Evolutionary conservation across 345 rosid genomes (phyloP), one percentile per base, ranked within the genome.

Genomic region (Lumnitzera littorea): DNA sequence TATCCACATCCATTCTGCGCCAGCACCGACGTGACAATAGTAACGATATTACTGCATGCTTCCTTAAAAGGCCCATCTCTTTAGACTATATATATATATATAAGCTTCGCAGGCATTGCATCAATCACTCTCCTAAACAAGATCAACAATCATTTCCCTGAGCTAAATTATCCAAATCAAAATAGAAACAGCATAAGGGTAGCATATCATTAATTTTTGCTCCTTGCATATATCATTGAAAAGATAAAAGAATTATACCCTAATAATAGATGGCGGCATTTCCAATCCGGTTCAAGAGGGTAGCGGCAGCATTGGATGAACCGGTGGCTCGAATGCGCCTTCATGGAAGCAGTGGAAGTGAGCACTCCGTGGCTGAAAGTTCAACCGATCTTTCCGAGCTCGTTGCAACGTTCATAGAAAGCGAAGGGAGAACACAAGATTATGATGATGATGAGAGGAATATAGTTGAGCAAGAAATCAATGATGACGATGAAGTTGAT

Each of bases 401-500:
- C n/a, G 91, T 90, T 9, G 83, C 85, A 24, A 88, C 89, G 48
- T 94, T 83, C 64, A 70, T 94, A 2, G 95, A 90, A 24, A 78
- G 57, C 49, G 90, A 87, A 43, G 76, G 62, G 16, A 64, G 25
- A 9, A 69, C 58, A 29, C 52, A 56, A 0, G 79, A 50, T 11
- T 46, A 13, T 11, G 53, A 70, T 2, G 50, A 31, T 14, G 57
- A 51, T 9, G 53, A 47, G 53, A 27, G 5, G 31, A 27, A 27
- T 27, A 27, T 27, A 27, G 31, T 27, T 5, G 31, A 27, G 0
- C 31, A 27, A 27, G 31, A 27, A 27, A 27, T 27, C 31, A 67
- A 55, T 31, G 29, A 43, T 9, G 61, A 65, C 29, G 64, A n/a
- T 27, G 56, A 49, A 24, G 54, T 25, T 46, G 15, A 27, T 27